These are phyloP conservation scores for Fusarium sp. DNA, from an alignment of 2,329 filamentous ascomycete species.

Conservation along the genomic window DNA sequence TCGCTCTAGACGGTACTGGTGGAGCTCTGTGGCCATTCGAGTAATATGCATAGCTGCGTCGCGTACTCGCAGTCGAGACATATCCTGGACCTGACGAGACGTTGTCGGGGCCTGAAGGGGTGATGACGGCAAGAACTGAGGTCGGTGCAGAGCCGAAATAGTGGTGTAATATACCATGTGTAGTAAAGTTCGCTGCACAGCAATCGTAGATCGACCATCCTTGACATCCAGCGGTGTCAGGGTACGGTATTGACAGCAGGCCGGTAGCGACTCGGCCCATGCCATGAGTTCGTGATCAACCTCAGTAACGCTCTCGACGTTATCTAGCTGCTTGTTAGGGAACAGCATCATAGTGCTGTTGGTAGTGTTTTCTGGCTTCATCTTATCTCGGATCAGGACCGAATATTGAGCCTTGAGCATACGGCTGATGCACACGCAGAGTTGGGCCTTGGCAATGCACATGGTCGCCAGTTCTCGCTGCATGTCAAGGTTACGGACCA, in stretches of 20 bases:
- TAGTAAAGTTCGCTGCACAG: conserved; percentile 85
- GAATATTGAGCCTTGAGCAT: conserved; percentile 94
- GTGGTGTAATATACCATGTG: conserved; percentile 97
- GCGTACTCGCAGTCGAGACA: conserved; percentile 86
- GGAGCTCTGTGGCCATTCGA: conserved; percentile 83
- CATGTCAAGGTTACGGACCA: conserved; percentile 79
- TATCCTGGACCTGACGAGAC: conserved; percentile 81
- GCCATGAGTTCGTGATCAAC: conserved; percentile 85
- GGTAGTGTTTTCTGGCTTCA: conserved; percentile 82
- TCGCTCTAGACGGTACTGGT: conserved; percentile 79
- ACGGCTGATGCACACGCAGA: conserved; percentile 90
- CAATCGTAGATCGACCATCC: conserved; percentile 72
- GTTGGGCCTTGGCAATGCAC: conserved; percentile 92
- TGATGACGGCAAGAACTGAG: conserved; percentile 86
- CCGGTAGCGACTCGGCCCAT: conserved; percentile 82
- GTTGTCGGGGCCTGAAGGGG: conserved; percentile 67
- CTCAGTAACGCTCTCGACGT: conserved; percentile 81
- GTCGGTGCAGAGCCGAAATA: conserved; percentile 89
- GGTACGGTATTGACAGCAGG: conserved; percentile 77
- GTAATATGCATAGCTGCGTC: conserved; percentile 90
- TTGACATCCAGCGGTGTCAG: conserved; percentile 69
- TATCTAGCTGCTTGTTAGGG: conserved; percentile 88
- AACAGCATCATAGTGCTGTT: conserved; percentile 89
- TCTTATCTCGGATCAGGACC: conserved; percentile 86
- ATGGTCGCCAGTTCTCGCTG: conserved; percentile 86